phyloP scores from a whole-genome alignment of 1,139 yeast species.

The Pichia terricola region DNA sequence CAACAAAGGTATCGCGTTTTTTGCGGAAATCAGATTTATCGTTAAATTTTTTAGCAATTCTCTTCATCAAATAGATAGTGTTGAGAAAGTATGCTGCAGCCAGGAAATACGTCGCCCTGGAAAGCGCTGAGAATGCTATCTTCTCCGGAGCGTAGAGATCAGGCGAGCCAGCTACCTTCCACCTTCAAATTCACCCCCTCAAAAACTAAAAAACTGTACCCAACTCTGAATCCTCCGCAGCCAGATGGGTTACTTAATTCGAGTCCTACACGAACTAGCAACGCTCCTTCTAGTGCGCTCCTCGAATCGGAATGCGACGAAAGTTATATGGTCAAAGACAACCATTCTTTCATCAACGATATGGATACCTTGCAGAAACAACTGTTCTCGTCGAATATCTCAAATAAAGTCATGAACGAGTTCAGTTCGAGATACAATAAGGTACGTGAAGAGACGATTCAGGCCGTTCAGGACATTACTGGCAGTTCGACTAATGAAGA shows the following conservation, averaged over 20 bases:
- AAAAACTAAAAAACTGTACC: slow-evolving; percentile 20
- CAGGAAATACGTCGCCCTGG: slow-evolving; percentile 10
- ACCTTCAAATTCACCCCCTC: slow-evolving; percentile 24
- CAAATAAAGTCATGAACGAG: slow-evolving; percentile 25
- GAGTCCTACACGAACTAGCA: neutral
- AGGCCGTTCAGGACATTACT: slow-evolving; percentile 18
- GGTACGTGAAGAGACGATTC: slow-evolving; percentile 21
- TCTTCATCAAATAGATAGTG: no score
- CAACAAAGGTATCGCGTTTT: no score
- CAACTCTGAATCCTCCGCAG: slow-evolving; percentile 12
- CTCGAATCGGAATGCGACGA: slow-evolving; percentile 11
- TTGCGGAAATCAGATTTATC: no score
- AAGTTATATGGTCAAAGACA: slow-evolving; percentile 22
- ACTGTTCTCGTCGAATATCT: slow-evolving; percentile 24
- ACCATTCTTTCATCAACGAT: slow-evolving; percentile 18
- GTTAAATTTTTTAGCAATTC: no score
- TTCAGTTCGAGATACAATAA: slow-evolving; percentile 23
- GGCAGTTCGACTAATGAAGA: slow-evolving; percentile 17
- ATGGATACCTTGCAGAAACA: slow-evolving; percentile 22
- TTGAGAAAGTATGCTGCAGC: slow-evolving; percentile 30
- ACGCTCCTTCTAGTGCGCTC: neutral
- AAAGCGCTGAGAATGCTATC: neutral
- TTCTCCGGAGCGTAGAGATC: no score
- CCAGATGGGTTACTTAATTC: neutral
- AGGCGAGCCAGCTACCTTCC: no score